A percentile compares a stretch with the other conserved stretches of the same genome.
Evolutionary conservation across 345 rosid genomes (phyloP).

Genomic region (Boechera retrofracta): DNA sequence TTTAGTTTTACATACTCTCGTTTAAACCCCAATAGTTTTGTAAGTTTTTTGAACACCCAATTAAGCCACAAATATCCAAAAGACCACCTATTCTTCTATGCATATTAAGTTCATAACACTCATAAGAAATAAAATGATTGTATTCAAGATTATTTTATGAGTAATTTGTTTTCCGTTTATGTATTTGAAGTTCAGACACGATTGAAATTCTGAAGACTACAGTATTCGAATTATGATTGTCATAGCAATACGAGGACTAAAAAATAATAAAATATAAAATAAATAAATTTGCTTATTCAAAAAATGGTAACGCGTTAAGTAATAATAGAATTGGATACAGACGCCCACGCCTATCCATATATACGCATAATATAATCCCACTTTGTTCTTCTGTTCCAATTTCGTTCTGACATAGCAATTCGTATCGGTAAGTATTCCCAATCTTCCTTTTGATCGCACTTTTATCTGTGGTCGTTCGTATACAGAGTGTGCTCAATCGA

Average conservation of each 20-base stretch:
- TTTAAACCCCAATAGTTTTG: background rate
- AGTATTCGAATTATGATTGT: background rate
- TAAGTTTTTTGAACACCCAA: background rate
- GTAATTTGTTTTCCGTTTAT: background rate
- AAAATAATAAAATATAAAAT: background rate
- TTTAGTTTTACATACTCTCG: background rate
- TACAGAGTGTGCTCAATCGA: background rate
- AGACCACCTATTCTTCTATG: no score
- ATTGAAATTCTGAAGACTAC: background rate
- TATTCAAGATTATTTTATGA: background rate
- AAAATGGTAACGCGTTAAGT: conserved; percentile 43
- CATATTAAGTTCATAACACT: background rate
- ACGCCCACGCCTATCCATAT: conserved; percentile 31
- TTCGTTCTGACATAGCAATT: conserved; percentile 26
- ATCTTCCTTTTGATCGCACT: background rate
- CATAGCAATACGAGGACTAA: conserved; percentile 3
- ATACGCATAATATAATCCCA: background rate
- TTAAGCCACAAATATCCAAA: background rate
- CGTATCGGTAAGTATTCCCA: conserved; percentile 31
- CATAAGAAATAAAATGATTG: accelerated
- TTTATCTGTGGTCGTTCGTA: background rate
- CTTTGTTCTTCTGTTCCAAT: conserved; percentile 5
- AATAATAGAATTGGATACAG: conserved; percentile 1
- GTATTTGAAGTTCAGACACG: background rate
- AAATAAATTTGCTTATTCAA: conserved; percentile 20